Conservation (phyloP, 2,329 filamentous ascomycete species). For the Aureobasidium leucospermi region DNA sequence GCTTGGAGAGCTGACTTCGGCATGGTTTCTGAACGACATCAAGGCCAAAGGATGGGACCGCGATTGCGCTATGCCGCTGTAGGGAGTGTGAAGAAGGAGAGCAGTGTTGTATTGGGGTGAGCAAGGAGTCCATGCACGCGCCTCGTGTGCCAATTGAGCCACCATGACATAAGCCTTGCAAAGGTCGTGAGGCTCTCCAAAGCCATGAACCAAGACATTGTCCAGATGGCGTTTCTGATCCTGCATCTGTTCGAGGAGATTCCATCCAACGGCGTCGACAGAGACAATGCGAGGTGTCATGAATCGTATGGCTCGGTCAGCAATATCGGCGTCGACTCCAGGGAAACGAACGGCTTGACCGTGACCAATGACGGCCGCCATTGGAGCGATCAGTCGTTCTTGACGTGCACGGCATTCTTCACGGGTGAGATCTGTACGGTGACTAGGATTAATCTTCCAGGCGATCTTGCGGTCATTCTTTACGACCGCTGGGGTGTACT, state of each 20-base stretch:
- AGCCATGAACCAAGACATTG: not conserved
- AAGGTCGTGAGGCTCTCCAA: not conserved
- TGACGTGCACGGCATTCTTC: not conserved
- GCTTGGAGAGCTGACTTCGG: not conserved
- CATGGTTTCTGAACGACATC: not conserved
- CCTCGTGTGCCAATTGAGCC: not conserved
- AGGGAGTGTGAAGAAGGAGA: not conserved
- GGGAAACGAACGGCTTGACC: not conserved
- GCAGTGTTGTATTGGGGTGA: not conserved
- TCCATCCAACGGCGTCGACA: not conserved
- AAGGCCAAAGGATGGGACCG: not conserved
- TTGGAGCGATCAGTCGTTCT: not conserved
- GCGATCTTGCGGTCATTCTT: not conserved
- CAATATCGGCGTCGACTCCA: not conserved
- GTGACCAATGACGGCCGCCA: not conserved
- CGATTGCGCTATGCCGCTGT: not conserved
- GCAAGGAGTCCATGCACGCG: not conserved
- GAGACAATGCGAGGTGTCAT: not conserved
- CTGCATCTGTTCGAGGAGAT: not conserved
- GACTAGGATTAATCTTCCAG: not conserved
- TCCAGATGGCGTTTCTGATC: not conserved
- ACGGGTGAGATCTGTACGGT: not conserved
- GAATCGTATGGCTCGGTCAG: not conserved
- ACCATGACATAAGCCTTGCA: not conserved
- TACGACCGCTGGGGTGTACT: not conserved